Evolutionary conservation across 331 rosid genomes (phyloP).

Genomic region (Spiraea crenata): DNA sequence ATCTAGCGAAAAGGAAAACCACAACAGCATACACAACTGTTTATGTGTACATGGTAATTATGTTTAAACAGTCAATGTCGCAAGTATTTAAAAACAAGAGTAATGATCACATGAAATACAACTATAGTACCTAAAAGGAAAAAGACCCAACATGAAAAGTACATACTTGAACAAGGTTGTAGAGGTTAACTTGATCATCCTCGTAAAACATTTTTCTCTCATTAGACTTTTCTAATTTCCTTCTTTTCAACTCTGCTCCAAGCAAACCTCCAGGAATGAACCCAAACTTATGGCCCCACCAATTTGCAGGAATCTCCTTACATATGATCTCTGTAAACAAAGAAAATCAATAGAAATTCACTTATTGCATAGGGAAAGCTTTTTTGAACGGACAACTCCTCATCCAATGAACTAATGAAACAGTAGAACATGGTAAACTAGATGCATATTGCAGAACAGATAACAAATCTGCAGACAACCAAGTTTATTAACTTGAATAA

Average conservation of each 20-base stretch:
- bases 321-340: slow-evolving; percentile 39
- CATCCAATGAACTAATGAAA: not conserved
- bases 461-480: too few species aligned
- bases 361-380: not conserved
- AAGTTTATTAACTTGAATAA: not conserved
- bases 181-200: slow-evolving; percentile 93
- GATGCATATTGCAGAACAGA: too few species aligned
- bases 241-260: slow-evolving; percentile 74
- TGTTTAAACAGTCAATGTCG: not conserved
- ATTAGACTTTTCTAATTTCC: slow-evolving; percentile 25
- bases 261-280: slow-evolving; percentile 85
- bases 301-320: slow-evolving; percentile 47
- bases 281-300: slow-evolving; percentile 93
- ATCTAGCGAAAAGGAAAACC: not conserved
- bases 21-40: not conserved
- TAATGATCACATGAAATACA: not conserved
- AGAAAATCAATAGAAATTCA: not conserved
- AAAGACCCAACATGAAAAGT: not conserved
- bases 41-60: not conserved
- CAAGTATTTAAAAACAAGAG: too few species aligned
- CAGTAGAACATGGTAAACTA: not conserved
- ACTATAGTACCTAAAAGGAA: not conserved
- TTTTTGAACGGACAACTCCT: not conserved
- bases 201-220: slow-evolving; percentile 74
- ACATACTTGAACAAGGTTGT: slow-evolving; percentile 89